Base-by-base conservation (phyloP, 306 rosid genomes). In the Fragaria vesca region DNA sequence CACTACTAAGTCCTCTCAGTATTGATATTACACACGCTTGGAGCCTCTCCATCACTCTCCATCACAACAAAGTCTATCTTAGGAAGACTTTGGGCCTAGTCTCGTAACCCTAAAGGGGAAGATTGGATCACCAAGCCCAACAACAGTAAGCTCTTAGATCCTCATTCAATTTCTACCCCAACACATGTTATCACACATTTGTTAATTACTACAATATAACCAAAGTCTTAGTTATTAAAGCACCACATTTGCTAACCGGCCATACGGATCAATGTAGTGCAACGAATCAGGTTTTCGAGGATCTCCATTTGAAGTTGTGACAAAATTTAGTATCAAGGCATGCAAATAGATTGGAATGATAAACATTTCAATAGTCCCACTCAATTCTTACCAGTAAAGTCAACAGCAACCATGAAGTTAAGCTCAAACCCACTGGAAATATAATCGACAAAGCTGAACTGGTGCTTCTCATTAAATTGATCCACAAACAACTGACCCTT, bases 371-470 rank as follows among this genome's bases (percentile, higher is more conserved):
- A 68, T 54, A 69, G 68, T 24, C 65, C 46, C 42, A 71, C 68
- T 28, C 21, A 54, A 18, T 48, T 40, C 48, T 18, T 81, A 95
- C 99, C 93, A 0, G 96, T 95, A 87, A 95, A 92, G 76, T 95
- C 98, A 18, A 95, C 86, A 4, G 96, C 97, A 66, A 95, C 97
- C 99, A 92, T 92, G 78, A 91, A 95, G 83, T 93, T 95, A 21
- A 95, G 89, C 85, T 91, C 91, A 85, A 91, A 95, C 65, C 97
- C 97, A 77, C 86, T 88, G 20, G 96, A 90, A 81, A 92, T 88
- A 84, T 95, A 95, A 73, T 95, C 99, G 24, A 95, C 78, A 83
- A 95, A 95, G 75, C 88, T 92, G 83, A 81, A 88, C 17, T 87
- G 97, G 48, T 85, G 85, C 84, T 82, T 95, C 84, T 91, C 96